A percentile compares a stretch with the other conserved stretches of the same genome.
Conservation (phyloP, 2,329 filamentous ascomycete genomes). For the Pseudogymnoascus sp. region DNA sequence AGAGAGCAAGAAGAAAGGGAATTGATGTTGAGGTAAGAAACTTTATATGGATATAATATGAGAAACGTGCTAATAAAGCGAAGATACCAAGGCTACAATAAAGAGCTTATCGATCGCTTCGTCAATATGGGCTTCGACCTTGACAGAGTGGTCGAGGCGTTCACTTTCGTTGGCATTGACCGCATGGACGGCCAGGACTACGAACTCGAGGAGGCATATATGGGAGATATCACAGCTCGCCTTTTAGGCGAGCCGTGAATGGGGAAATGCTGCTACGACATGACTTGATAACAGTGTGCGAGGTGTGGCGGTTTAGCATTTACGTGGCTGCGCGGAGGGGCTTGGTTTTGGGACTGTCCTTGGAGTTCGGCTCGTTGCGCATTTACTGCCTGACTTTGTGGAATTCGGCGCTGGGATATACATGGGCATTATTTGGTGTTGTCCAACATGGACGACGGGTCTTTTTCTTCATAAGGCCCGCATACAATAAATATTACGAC, state of each 20-base stretch:
- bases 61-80: constrained; percentile 15
- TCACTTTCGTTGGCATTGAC: constrained; percentile 74
- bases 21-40: constrained; percentile 19
- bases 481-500: not conserved
- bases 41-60: constrained; percentile 2
- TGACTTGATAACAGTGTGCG: not conserved
- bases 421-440: not conserved
- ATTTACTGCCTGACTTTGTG: constrained; percentile 1
- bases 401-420: not conserved
- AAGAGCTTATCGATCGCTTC: constrained; percentile 74
- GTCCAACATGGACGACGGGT: not conserved
- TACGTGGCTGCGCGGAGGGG: constrained; percentile 1
- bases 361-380: constrained; percentile 2
- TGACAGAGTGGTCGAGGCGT: constrained; percentile 76
- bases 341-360: constrained; percentile 1
- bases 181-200: constrained; percentile 71
- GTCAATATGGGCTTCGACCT: constrained; percentile 87
- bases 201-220: constrained; percentile 79
- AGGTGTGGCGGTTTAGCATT: not conserved
- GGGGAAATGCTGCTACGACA: not conserved
- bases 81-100: constrained; percentile 84
- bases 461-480: not conserved
- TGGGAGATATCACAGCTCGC: constrained; percentile 81
- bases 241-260: constrained; percentile 64
- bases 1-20: constrained; percentile 24